Conservation (phyloP, 1,284 basidiomycete species). For the Ceratobasidium sp. region DNA sequence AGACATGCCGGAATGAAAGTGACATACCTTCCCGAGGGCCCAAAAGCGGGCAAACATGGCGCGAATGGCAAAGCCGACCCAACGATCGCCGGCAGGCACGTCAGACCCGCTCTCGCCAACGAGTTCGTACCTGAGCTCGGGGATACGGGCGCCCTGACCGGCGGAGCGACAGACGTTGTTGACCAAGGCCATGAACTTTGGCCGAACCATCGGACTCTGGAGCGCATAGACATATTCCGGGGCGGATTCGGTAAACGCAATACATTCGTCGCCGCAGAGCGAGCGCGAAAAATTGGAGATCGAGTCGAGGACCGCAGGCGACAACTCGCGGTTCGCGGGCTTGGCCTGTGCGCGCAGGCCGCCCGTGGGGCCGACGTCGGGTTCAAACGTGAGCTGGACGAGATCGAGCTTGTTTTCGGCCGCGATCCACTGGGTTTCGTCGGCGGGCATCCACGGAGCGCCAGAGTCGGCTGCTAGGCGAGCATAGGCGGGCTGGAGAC, state of each 20-base stretch:
- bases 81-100: conserved; percentile 54
- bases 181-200: conserved; percentile 30
- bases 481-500: conserved; percentile 46
- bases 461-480: conserved; percentile 54
- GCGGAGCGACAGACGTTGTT: conserved; percentile 10
- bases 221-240: conserved; percentile 40
- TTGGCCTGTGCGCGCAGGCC: conserved; percentile 38
- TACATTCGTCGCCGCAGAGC: conserved; percentile 56
- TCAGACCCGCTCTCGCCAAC: conserved; percentile 39
- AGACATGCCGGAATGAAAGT: conserved; percentile 23
- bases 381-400: conserved; percentile 66
- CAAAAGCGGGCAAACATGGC: conserved; percentile 86
- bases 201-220: conserved; percentile 27
- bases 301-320: conserved; percentile 45
- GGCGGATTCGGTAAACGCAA: conserved; percentile 12
- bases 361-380: conserved; percentile 55
- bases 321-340: conserved; percentile 40
- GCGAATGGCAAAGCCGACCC: conserved; percentile 88
- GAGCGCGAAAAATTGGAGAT: conserved; percentile 49
- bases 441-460: conserved; percentile 51
- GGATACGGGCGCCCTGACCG: background rate
- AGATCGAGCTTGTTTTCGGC: conserved; percentile 48
- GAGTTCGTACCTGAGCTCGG: conserved; percentile 56
- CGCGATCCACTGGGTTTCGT: conserved; percentile 65
- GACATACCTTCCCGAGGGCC: conserved; percentile 78